Evolutionary conservation across 176 grass and related monocot genomes (phyloP).

Genomic region (Ensete glaucum): DNA sequence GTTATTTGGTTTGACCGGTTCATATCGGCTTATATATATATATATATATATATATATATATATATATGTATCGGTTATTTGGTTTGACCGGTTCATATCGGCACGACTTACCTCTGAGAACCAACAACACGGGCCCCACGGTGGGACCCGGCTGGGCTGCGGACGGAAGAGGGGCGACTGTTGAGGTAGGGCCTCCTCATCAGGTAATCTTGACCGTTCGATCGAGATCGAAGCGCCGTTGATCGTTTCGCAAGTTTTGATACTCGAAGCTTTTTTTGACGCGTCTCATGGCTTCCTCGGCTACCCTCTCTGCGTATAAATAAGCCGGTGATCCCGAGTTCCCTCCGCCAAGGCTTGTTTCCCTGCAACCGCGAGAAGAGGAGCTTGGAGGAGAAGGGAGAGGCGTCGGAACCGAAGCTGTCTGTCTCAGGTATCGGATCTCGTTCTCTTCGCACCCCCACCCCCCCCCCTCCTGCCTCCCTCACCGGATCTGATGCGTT

Average conservation of each 20-base stretch:
- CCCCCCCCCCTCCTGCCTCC: background rate
- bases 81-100: too few relatives aligned
- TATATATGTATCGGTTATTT: too few relatives aligned
- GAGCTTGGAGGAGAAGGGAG: background rate
- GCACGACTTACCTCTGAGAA: too few relatives aligned
- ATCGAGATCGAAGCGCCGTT: background rate
- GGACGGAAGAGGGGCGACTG: too few relatives aligned
- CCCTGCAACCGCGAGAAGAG: too few relatives aligned
- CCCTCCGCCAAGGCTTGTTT: background rate
- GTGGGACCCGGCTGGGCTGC: too few relatives aligned
- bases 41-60: too few relatives aligned
- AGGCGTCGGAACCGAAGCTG: background rate
- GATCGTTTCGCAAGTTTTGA: background rate
- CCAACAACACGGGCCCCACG: too few relatives aligned
- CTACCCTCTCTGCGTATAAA: background rate
- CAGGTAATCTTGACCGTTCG: background rate
- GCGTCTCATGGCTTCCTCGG: background rate
- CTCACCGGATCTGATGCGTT: background rate
- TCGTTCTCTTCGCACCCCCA: background rate
- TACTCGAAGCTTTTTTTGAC: background rate
- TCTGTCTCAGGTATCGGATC: background rate
- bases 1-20: too few relatives aligned
- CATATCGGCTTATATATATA: too few relatives aligned
- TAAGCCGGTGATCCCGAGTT: background rate
- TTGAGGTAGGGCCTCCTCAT: background rate